A percentile compares a stretch with the other conserved stretches of the same genome.
Conservation (phyloP, 2,329 filamentous ascomycete genomes). For the Colletotrichum tropicicola region DNA sequence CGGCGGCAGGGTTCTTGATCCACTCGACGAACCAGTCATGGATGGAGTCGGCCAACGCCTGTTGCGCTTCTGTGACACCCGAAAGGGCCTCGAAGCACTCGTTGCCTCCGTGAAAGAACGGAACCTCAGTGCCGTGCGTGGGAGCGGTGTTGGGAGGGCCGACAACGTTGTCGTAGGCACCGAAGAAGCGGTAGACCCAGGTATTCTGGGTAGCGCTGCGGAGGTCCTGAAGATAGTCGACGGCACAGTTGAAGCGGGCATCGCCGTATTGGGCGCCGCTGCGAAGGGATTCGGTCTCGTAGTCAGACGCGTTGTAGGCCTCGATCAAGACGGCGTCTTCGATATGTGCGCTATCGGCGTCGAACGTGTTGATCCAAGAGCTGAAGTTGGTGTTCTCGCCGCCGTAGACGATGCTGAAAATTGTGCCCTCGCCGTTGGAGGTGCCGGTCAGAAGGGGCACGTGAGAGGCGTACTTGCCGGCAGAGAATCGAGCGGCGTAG, state of each 20-base stretch:
- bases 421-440: conserved; percentile 45
- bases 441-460: conserved; percentile 46
- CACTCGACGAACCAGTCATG: conserved; percentile 52
- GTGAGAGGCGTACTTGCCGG: conserved; percentile 41
- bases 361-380: conserved; percentile 44
- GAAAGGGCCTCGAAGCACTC: conserved; percentile 46
- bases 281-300: conserved; percentile 45
- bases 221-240: conserved; percentile 49
- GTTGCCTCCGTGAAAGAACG: conserved; percentile 56
- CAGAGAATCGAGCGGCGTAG: conserved; percentile 37
- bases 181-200: conserved; percentile 54
- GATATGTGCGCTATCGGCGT: conserved; percentile 49
- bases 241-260: conserved; percentile 54
- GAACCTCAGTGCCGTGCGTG: conserved; percentile 50
- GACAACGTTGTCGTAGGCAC: conserved; percentile 49
- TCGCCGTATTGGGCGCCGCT: conserved; percentile 55
- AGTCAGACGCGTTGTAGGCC: conserved; percentile 46
- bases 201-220: conserved; percentile 47
- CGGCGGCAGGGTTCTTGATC: conserved; percentile 52
- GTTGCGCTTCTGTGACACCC: conserved; percentile 46
- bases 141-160: conserved; percentile 43
- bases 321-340: conserved; percentile 41
- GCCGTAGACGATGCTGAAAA: conserved; percentile 46
- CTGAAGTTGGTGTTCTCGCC: conserved; percentile 41
- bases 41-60: conserved; percentile 50